phyloP scores from a whole-genome alignment of 2,329 filamentous ascomycete genomes.

The Lecanicillium sp. region DNA sequence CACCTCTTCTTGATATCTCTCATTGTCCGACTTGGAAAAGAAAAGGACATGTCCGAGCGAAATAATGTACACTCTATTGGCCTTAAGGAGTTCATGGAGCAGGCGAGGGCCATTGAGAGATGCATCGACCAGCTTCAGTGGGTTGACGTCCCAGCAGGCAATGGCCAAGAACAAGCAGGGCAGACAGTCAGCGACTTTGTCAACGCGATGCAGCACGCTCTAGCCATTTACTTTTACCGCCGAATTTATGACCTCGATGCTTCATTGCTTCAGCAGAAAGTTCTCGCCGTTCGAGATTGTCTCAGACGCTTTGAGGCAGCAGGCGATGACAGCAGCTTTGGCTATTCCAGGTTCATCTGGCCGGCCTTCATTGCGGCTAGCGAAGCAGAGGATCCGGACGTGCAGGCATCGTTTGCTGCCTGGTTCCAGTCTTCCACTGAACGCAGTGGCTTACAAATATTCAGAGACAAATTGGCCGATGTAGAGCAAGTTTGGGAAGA shows the following conservation, averaged over 20 bases:
- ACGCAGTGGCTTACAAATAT: conserved; percentile 23
- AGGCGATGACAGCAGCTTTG: conserved; percentile 17
- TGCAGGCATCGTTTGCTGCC: conserved; percentile 21
- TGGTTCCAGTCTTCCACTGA: conserved; percentile 23
- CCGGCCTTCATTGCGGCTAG: conserved; percentile 30
- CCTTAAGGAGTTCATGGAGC: conserved; percentile 21
- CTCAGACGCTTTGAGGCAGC: conserved; percentile 19
- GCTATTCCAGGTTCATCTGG: conserved; percentile 26
- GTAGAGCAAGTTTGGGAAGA: conserved; percentile 20
- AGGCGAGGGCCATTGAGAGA: conserved; percentile 24
- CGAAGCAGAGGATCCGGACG: conserved; percentile 22
- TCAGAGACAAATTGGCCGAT: conserved; percentile 17
- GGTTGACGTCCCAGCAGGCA: background rate
- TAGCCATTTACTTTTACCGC: conserved; percentile 31
- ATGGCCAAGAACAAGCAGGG: conserved; percentile 1
- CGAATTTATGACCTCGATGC: conserved; percentile 28
- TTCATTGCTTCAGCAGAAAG: conserved; percentile 24
- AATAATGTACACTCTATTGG: conserved; percentile 6
- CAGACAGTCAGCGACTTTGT: conserved; percentile 21
- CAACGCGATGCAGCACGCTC: conserved; percentile 24
- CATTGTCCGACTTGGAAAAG: conserved; percentile 23
- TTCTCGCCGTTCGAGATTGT: conserved; percentile 22
- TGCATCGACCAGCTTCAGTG: conserved; percentile 17
- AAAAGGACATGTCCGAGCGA: background rate
- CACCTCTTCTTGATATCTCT: conserved; percentile 25